phyloP scores from a whole-genome alignment of 2,329 filamentous ascomycete species.

The Aspergillus caelatus region DNA sequence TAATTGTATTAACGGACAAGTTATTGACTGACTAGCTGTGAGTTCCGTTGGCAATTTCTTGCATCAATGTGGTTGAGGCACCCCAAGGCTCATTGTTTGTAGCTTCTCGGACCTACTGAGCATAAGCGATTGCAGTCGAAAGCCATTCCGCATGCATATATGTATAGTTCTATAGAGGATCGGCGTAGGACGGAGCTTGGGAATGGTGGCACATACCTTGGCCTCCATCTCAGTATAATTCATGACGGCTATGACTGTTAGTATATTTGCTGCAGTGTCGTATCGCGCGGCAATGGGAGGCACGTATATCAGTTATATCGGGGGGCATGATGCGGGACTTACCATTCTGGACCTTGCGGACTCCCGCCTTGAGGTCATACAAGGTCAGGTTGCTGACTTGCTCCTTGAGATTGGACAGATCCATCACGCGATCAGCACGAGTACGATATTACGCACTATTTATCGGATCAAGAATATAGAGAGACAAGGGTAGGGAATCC shows the following conservation, averaged over 20 bases:
- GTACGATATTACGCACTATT: slow-evolving; percentile 15
- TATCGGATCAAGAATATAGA: slow-evolving; percentile 11
- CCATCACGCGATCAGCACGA: slow-evolving; percentile 60
- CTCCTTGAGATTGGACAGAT: slow-evolving; percentile 81
- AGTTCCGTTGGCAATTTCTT: slow-evolving; percentile 96
- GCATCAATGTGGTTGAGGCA: slow-evolving; percentile 80
- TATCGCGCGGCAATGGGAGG: background rate
- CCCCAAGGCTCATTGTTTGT: slow-evolving; percentile 99
- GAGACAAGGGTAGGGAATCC: background rate
- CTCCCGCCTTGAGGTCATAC: slow-evolving; percentile 93
- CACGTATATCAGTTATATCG: background rate
- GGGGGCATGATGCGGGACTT: slow-evolving; percentile 30
- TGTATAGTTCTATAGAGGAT: background rate
- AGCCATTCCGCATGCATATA: background rate
- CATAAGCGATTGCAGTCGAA: slow-evolving; percentile 21
- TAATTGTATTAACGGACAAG: slow-evolving; percentile 12
- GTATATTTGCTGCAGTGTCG: background rate
- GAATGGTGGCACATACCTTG: slow-evolving; percentile 50
- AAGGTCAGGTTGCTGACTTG: slow-evolving; percentile 89
- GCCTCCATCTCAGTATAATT: slow-evolving; percentile 95
- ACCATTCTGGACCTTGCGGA: slow-evolving; percentile 98
- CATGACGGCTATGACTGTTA: slow-evolving; percentile 73
- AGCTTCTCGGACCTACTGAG: slow-evolving; percentile 80
- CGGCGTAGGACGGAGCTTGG: slow-evolving; percentile 11
- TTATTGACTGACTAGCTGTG: slow-evolving; percentile 83